Percentiles rank a stretch among this genome's conserved stretches.
These are phyloP conservation scores for Hypseocharis bilobata DNA, from an alignment of 441 rosid genomes.

Conservation along the genomic window DNA sequence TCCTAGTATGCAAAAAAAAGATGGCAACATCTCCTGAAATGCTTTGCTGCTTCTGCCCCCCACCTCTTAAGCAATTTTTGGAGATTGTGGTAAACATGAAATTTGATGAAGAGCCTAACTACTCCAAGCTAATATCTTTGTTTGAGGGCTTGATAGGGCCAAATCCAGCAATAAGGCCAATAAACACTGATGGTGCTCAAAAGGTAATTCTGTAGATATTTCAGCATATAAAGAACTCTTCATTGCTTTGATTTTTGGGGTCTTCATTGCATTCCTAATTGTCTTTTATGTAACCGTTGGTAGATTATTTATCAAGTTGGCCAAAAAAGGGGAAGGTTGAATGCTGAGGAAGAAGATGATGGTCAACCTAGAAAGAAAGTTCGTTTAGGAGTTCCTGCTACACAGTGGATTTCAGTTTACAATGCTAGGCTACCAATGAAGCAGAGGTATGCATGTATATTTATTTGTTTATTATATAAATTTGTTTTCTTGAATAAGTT, in stretches of 20 bases:
- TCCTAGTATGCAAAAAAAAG: constrained; percentile 93
- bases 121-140: constrained; percentile 68
- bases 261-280: constrained; percentile 1
- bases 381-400: constrained; percentile 91
- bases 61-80: constrained; percentile 75
- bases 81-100: constrained; percentile 92
- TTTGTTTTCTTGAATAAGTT: too few species aligned
- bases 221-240: background rate
- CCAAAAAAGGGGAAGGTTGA: constrained; percentile 91
- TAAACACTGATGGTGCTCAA: constrained; percentile 95
- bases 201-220: constrained; percentile 39
- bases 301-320: constrained; percentile 85
- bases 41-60: constrained; percentile 92
- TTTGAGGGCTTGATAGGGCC: constrained; percentile 73
- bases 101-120: constrained; percentile 95
- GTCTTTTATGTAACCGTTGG: constrained; percentile 1
- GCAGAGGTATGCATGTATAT: constrained; percentile 53
- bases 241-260: background rate
- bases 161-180: constrained; percentile 86
- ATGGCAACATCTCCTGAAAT: constrained; percentile 90
- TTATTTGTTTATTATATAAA: background rate
- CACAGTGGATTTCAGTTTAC: constrained; percentile 93
- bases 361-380: constrained; percentile 88
- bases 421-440: constrained; percentile 96
- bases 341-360: constrained; percentile 80